These are phyloP conservation scores for Microsporum audouinii DNA, from an alignment of 2,329 filamentous ascomycete species.

Conservation along the genomic window DNA sequence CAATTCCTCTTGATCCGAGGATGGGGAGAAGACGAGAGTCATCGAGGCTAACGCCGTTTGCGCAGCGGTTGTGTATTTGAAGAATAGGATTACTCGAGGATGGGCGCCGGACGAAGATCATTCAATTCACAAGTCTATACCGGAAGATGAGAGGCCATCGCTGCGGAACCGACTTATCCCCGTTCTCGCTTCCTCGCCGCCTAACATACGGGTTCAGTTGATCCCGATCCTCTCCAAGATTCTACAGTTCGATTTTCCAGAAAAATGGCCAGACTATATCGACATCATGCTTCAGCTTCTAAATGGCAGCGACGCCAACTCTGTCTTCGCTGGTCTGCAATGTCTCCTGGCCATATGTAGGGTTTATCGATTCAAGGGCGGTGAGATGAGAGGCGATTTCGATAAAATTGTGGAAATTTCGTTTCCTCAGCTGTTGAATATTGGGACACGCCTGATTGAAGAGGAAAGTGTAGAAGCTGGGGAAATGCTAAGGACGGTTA, in stretches of 20 bases:
- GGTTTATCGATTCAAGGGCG: conserved; percentile 86
- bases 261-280: conserved; percentile 88
- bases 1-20: conserved; percentile 14
- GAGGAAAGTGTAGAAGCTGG: conserved; percentile 89
- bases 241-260: conserved; percentile 87
- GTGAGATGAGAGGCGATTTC: conserved; percentile 71
- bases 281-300: conserved; percentile 83
- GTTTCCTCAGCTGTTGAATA: conserved; percentile 75
- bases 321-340: conserved; percentile 85
- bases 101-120: conserved; percentile 73
- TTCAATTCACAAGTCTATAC: conserved; percentile 60
- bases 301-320: conserved; percentile 71
- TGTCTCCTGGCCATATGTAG: conserved; percentile 90
- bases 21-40: conserved; percentile 9
- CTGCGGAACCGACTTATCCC: conserved; percentile 84
- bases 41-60: conserved; percentile 14
- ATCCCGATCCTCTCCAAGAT: conserved; percentile 93
- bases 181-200: conserved; percentile 67
- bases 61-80: conserved; percentile 88
- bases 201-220: conserved; percentile 79
- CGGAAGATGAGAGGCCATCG: conserved; percentile 77
- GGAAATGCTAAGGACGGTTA: conserved; percentile 87
- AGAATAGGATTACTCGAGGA: conserved; percentile 89
- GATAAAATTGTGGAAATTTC: conserved; percentile 86
- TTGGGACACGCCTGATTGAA: conserved; percentile 78